Conservation (phyloP, 148 eudicot genomes). For the Spergularia marina region DNA sequence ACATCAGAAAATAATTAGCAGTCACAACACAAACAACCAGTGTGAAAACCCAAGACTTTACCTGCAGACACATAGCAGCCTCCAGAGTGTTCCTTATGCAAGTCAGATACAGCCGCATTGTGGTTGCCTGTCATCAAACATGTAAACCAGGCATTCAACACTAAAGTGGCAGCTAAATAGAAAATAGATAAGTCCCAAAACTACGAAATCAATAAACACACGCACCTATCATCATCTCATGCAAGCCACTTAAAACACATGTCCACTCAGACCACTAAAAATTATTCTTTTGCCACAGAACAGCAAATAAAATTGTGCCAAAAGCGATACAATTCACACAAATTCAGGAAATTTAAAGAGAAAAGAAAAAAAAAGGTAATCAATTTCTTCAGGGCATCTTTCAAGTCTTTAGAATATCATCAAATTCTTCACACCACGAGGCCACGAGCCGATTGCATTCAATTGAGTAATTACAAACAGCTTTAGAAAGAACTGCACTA, state of each 20-base stretch:
- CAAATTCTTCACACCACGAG: not conserved
- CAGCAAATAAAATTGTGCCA: not conserved
- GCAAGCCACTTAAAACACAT: not conserved
- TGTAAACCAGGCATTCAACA: not conserved
- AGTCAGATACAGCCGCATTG: constrained; percentile 70
- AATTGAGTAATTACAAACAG: not conserved
- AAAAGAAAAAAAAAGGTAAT: not conserved
- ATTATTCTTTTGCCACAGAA: not conserved
- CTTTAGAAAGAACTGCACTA: not conserved
- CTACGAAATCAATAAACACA: not conserved
- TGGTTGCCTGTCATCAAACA: constrained; percentile 49
- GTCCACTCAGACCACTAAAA: not conserved
- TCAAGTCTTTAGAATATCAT: not conserved
- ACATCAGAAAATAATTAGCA: not conserved
- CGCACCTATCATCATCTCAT: not conserved
- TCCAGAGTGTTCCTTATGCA: constrained; percentile 93
- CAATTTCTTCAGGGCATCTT: not conserved
- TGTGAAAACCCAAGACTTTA: constrained; percentile 24
- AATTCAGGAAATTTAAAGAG: not conserved
- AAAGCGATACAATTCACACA: not conserved
- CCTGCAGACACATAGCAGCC: constrained; percentile 93
- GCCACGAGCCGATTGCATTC: not conserved
- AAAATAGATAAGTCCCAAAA: not conserved
- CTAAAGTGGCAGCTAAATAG: not conserved
- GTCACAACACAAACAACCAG: not conserved